Evolutionary conservation across 2,329 filamentous ascomycete species (phyloP), one percentile per base, ranked within the genome.

Genomic region (Beauveria bassiana): DNA sequence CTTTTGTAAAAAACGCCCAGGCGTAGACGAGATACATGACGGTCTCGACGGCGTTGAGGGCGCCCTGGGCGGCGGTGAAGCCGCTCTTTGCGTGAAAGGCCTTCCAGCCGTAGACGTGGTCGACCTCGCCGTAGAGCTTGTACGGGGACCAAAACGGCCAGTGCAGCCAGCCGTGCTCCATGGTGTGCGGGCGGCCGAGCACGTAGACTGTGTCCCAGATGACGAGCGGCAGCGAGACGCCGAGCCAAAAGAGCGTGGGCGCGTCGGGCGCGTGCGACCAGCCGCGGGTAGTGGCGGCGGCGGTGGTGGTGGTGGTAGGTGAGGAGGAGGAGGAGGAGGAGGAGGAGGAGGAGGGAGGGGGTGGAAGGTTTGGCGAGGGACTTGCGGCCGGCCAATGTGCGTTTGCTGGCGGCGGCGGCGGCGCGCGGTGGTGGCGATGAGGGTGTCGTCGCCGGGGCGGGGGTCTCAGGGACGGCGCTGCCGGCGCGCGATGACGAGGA

Each of bases 181-280:
- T 95, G 62, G 86, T 89, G 73, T 87, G 84, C 34, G 92, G 92
- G 22, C 92, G 89, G 59, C 90, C 77, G 52, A 96, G 78, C 45
- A 96, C 85, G 77, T 96, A 96, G 62, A 79, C 78, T 34, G 83
- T 84, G 76, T 96, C 92, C 92, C 92, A 96, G 56, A 84, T 70
- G 54, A 96, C 90, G 63, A 96, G 81, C 1, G 90, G 90, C 18
- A 95, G 76, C 22, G 89, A 92, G 64, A 93, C 65, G 62, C 81
- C 74, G 28, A 96, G 80, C 91, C 91, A 96, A 65, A 86, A 66
- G 49, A 91, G 80, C 24, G 78, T 81, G 1, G 71, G 60, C 1
- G 68, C 63, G 8, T 78, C 73, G 5, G 82, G 82, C 5, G 73
- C 68, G 73, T 85, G 81, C 34, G 70, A 65, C 76, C 76, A 83